phyloP scores from a whole-genome alignment of 1,284 basidiomycete genomes.

The Pyrrhoderma lamaoense region DNA sequence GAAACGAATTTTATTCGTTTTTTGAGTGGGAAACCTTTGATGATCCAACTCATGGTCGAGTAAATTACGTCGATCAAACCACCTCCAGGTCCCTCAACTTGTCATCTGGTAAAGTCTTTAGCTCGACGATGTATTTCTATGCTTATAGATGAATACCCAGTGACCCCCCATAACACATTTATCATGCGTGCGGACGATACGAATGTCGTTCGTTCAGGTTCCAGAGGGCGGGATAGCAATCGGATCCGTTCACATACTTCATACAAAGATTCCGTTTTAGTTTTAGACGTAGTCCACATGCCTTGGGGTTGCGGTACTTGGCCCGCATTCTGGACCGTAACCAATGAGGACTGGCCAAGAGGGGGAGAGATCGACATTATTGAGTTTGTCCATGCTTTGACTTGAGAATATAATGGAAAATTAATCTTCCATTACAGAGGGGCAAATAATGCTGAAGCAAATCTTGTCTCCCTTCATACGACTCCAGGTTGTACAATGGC shows the following conservation, averaged over 20 bases:
- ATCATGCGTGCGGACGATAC: slow-evolving; percentile 22
- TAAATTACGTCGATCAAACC: slow-evolving; percentile 16
- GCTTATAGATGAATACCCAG: neutral
- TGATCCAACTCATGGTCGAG: slow-evolving; percentile 27
- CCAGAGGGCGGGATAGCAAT: slow-evolving; percentile 22
- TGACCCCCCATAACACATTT: slow-evolving; percentile 17
- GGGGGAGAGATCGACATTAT: slow-evolving; percentile 24
- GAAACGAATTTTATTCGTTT: slow-evolving; percentile 22
- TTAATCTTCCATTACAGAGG: neutral
- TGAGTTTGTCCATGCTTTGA: slow-evolving; percentile 2
- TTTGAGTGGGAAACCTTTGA: slow-evolving; percentile 23
- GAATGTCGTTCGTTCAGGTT: slow-evolving; percentile 15
- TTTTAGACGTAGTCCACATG: slow-evolving; percentile 26
- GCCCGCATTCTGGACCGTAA: slow-evolving; percentile 37
- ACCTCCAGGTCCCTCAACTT: neutral
- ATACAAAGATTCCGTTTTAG: slow-evolving; percentile 22
- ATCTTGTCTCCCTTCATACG: slow-evolving; percentile 29
- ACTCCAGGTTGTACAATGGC: slow-evolving; percentile 24
- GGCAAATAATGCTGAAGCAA: slow-evolving; percentile 19
- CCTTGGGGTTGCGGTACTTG: slow-evolving; percentile 26
- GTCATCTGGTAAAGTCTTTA: neutral
- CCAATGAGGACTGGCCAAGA: slow-evolving; percentile 23
- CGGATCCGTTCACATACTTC: slow-evolving; percentile 20
- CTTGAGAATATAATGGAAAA: neutral
- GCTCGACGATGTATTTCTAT: neutral